These are phyloP conservation scores for Wakefieldia striispora DNA, from an alignment of 768 basidiomycete genomes.

Conservation along the genomic window DNA sequence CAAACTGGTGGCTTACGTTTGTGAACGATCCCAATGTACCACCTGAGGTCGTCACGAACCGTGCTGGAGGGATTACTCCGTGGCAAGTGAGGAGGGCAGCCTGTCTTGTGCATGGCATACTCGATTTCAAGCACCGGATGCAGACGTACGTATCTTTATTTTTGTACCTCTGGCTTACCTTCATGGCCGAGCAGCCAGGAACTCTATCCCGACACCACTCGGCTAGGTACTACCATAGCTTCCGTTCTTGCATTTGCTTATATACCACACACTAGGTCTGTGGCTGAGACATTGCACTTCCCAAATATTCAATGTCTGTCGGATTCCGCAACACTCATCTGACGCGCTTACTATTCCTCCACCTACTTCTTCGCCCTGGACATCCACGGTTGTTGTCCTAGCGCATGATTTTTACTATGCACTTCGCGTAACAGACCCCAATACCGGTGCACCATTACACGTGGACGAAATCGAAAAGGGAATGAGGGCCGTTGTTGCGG, in stretches of 20 bases:
- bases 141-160: constrained; percentile 47
- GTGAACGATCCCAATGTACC: constrained; percentile 70
- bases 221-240: constrained; percentile 51
- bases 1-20: constrained; percentile 96
- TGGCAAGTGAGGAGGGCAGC: constrained; percentile 88
- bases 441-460: constrained; percentile 30
- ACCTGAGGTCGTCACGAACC: constrained; percentile 24
- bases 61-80: constrained; percentile 48
- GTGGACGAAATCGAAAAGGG: constrained; percentile 44
- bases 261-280: constrained; percentile 37
- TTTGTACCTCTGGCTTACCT: constrained; percentile 6
- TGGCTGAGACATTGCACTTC: constrained; percentile 62
- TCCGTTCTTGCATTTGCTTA: neutral
- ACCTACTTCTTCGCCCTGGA: constrained; percentile 37
- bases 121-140: constrained; percentile 70
- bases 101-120: constrained; percentile 69
- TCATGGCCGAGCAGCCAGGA: constrained; percentile 50
- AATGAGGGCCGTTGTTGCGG: constrained; percentile 46
- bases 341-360: constrained; percentile 57
- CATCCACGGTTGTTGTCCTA: constrained; percentile 63
- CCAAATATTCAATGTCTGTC: constrained; percentile 72
- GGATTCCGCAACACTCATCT: constrained; percentile 65
- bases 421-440: constrained; percentile 54
- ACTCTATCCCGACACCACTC: constrained; percentile 65
- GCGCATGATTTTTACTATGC: constrained; percentile 78